Evolutionary conservation across 768 basidiomycete species (phyloP).

Genomic region (Lyophyllum atratum): DNA sequence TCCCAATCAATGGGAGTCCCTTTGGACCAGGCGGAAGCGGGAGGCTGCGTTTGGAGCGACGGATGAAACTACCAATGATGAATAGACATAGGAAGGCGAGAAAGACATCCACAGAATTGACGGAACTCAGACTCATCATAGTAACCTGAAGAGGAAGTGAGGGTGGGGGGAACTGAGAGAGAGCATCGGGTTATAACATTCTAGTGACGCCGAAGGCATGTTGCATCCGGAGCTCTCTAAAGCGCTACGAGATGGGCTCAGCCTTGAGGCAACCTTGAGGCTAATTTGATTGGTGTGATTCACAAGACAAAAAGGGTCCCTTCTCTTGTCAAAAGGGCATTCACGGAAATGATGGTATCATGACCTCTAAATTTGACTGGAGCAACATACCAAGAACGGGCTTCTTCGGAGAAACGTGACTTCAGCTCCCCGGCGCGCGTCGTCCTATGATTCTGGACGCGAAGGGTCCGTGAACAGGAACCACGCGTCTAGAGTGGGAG

Average conservation of each 20-base stretch:
- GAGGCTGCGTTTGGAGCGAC: constrained; percentile 16
- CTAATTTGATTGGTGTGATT: constrained; percentile 31
- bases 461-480: not conserved
- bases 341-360: constrained; percentile 39
- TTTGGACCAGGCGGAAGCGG: constrained; percentile 54
- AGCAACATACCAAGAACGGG: constrained; percentile 35
- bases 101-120: constrained; percentile 32
- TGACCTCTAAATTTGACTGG: constrained; percentile 23
- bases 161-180: constrained; percentile 18
- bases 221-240: constrained; percentile 39
- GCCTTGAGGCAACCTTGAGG: constrained; percentile 34
- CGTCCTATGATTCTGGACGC: not conserved
- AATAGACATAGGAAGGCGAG: constrained; percentile 34
- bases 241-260: constrained; percentile 34
- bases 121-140: constrained; percentile 28
- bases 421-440: constrained; percentile 8
- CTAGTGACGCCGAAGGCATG: constrained; percentile 19
- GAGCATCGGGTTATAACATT: constrained; percentile 21
- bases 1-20: constrained; percentile 56
- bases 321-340: constrained; percentile 36
- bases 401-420: constrained; percentile 29
- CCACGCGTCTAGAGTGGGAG: constrained; percentile 1
- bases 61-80: constrained; percentile 34
- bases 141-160: constrained; percentile 17
- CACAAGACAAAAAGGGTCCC: constrained; percentile 29